Conservation (phyloP, 495 filamentous ascomycete species). For the Penicillium ochrochloron region DNA sequence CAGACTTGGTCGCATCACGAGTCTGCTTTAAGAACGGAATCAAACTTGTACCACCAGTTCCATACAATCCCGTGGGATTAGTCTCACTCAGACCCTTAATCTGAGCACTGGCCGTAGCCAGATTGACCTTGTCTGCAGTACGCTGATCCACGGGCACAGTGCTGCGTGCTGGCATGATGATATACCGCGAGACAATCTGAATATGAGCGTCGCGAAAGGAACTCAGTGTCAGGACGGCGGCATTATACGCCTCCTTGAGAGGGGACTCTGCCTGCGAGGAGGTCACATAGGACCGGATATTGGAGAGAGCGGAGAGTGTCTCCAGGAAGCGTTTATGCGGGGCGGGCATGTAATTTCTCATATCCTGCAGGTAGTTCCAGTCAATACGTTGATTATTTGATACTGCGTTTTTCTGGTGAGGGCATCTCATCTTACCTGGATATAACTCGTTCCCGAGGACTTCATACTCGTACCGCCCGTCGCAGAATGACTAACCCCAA, state of each 20-base stretch:
- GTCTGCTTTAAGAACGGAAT: conserved; percentile 94
- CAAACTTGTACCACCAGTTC: conserved; percentile 88
- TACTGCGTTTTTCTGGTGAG: too few relatives aligned
- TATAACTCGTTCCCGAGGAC: conserved; percentile 36
- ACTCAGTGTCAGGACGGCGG: conserved; percentile 80
- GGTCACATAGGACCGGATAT: conserved; percentile 81
- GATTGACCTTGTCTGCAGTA: conserved; percentile 29
- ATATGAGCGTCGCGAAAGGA: conserved; percentile 89
- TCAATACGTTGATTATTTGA: neutral
- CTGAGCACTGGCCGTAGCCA: conserved; percentile 37
- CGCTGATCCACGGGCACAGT: conserved; percentile 17
- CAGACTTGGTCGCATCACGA: conserved; percentile 73
- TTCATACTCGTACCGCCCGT: conserved; percentile 74
- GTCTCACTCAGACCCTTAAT: conserved; percentile 26
- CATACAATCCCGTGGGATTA: conserved; percentile 56
- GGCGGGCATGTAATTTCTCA: conserved; percentile 96
- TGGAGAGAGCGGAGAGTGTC: conserved; percentile 72
- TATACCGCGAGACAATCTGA: conserved; percentile 91
- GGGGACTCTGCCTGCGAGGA: conserved; percentile 57
- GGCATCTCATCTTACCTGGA: conserved; percentile 33
- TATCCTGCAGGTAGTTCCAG: conserved; percentile 57
- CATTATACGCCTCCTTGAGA: conserved; percentile 81
- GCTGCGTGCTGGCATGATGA: conserved; percentile 63
- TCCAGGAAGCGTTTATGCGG: conserved; percentile 86
- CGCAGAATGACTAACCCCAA: conserved; percentile 85